Evolutionary conservation across 305 asterid genomes (phyloP).

Genomic region (Fraxinus velutina): DNA sequence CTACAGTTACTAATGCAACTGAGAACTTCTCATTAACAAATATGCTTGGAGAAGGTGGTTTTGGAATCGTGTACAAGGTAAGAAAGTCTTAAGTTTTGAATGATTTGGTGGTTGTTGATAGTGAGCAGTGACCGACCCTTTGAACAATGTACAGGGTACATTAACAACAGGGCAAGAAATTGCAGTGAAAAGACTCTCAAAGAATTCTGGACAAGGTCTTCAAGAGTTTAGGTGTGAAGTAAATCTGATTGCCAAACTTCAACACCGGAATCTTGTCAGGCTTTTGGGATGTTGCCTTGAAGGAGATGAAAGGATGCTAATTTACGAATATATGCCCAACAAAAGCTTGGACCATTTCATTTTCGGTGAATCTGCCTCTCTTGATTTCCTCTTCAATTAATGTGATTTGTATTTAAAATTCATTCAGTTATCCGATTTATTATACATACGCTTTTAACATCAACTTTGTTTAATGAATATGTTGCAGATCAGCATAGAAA

Average conservation of each 20-base stretch:
- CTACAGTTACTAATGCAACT: conserved; percentile 23
- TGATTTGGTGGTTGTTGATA: not conserved
- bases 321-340: not conserved
- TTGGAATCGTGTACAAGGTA: conserved; percentile 34
- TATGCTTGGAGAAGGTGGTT: conserved; percentile 21
- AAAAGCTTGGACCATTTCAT: no score
- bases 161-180: not conserved
- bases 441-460: no score
- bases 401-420: no score
- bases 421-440: no score
- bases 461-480: no score
- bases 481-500: no score
- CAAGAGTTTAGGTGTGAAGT: conserved; percentile 20
- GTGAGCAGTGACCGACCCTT: not conserved
- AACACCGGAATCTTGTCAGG: not conserved
- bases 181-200: not conserved
- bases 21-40: conserved; percentile 23
- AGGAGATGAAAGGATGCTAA: not conserved
- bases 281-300: not conserved
- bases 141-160: not conserved
- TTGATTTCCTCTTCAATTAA: no score
- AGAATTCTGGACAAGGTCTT: conserved; percentile 6
- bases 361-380: no score
- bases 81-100: not conserved
- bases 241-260: not conserved